Conservation (phyloP, 805 yeast species). For the Debaryomyces hansenii region DNA sequence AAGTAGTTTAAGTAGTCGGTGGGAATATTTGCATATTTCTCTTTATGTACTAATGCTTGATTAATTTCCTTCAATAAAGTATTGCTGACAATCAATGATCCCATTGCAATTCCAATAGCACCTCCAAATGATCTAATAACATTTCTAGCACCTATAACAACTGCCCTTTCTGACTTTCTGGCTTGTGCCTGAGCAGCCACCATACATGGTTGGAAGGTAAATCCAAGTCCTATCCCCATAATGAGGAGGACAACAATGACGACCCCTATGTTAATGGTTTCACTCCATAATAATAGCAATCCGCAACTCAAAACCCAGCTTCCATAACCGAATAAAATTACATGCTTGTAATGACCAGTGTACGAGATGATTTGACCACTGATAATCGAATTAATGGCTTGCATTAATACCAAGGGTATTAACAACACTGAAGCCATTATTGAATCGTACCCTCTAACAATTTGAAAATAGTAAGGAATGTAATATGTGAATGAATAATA, state of each 20-base stretch:
- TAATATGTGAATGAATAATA: slow-evolving; percentile 49
- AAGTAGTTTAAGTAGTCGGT: slow-evolving; percentile 15
- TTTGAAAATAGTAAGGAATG: slow-evolving; percentile 25
- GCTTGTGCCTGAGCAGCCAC: slow-evolving; percentile 48
- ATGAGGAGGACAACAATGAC: slow-evolving; percentile 18
- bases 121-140: slow-evolving; percentile 36
- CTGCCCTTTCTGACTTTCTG: slow-evolving; percentile 31
- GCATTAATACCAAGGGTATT: slow-evolving; percentile 46
- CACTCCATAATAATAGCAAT: slow-evolving; percentile 30
- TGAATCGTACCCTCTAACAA: slow-evolving; percentile 39
- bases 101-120: slow-evolving; percentile 32
- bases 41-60: slow-evolving; percentile 7
- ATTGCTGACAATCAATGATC: slow-evolving; percentile 28
- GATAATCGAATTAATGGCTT: slow-evolving; percentile 39
- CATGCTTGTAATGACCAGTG: slow-evolving; percentile 42
- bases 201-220: slow-evolving; percentile 24
- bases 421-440: slow-evolving; percentile 41
- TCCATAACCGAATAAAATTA: slow-evolving; percentile 41
- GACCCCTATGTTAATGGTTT: slow-evolving; percentile 28
- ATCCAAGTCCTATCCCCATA: slow-evolving; percentile 46
- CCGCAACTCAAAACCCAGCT: slow-evolving; percentile 44
- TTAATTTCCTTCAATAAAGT: slow-evolving; percentile 19
- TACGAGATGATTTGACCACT: slow-evolving; percentile 48
- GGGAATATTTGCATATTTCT: slow-evolving; percentile 8
- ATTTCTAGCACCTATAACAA: slow-evolving; percentile 32